Evolutionary conservation across 2,329 filamentous ascomycete genomes (phyloP), one percentile per base, ranked within the genome.

Genomic region (Sporothrix inflata): DNA sequence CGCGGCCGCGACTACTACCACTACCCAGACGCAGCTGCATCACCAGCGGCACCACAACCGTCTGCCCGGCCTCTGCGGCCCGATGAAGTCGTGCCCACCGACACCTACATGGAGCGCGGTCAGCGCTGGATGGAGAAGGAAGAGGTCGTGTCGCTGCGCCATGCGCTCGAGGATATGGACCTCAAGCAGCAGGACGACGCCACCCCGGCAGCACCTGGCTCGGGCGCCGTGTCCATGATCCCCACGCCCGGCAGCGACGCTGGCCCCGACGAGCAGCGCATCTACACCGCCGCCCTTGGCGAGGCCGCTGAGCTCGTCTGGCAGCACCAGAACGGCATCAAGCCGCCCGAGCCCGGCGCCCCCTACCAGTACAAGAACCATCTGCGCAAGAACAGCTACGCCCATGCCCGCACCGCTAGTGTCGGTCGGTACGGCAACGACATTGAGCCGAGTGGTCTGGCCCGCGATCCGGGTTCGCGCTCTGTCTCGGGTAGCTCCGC

Each of bases 81-180:
- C 1, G 87, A 86, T 2, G 85, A 89, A 68, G 85, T 91, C 66
- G 89, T 91, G 19, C 88, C 89, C 7, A 92, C 86, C 73, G 84
- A 89, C 57, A 89, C 87, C 8, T 94, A 94, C 79, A 90, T 92
- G 71, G 92, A 94, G 80, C 87, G 89, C 72, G 91, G 91, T 21
- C 88, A 90, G 78, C 84, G 92, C 76, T 93, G 91, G 90, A 92
- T 93, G 88, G 92, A 94, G 79, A 92, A 92, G 79, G 91, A 94
- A 78, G 92, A 94, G 80, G 90, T 89, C 4, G 86, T 86, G 47
- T 91, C 91, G 24, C 81, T 94, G 73, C 87, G 91, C 21, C 86
- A 89, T 74, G 92, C 92, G 12, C 89, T 94, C 85, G 88, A 93
- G 75, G 90, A 92, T 76, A 88, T 94, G 86, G 88, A 92, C 73